phyloP scores from a whole-genome alignment of 1,139 yeast species.

The Pichia sp. region DNA sequence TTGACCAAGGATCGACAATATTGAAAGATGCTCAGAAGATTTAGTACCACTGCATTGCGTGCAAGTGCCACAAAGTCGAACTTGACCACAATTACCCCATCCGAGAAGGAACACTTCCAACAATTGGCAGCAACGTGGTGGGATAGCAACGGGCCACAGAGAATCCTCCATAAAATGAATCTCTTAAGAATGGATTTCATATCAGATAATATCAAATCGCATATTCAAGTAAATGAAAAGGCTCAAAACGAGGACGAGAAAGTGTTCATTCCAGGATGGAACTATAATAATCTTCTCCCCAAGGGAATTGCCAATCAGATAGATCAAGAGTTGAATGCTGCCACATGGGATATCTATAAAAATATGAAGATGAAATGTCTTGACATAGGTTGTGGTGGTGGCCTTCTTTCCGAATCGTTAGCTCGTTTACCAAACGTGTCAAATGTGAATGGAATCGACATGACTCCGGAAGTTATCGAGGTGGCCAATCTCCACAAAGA shows the following conservation, averaged over 20 bases:
- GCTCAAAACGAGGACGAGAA: conserved; percentile 39
- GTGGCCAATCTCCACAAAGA: conserved; percentile 68
- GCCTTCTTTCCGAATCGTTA: conserved; percentile 78
- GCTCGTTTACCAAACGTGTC: conserved; percentile 66
- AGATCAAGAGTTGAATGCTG: conserved; percentile 38
- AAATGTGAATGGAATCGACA: conserved; percentile 73
- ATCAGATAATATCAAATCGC: conserved; percentile 45
- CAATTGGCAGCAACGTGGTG: conserved; percentile 90
- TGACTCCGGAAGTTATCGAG: conserved; percentile 71
- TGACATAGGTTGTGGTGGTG: conserved; percentile 98
- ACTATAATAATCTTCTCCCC: conserved; percentile 55
- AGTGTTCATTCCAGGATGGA: conserved; percentile 74
- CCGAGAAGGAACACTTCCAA: conserved; percentile 74
- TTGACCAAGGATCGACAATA: no score
- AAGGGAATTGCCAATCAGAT: conserved; percentile 40
- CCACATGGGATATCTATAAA: conserved; percentile 35
- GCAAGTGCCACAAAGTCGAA: conserved; percentile 2
- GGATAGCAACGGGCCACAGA: conserved; percentile 90
- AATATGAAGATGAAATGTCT: conserved; percentile 43
- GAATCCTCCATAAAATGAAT: conserved; percentile 93
- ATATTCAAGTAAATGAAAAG: conserved; percentile 39
- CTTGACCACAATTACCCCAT: conserved; percentile 29
- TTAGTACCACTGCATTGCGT: conserved; percentile 1
- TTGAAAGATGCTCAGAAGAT: conserved; percentile 2
- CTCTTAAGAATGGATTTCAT: conserved; percentile 83